Evolutionary conservation across 2,329 filamentous ascomycete genomes (phyloP).

Genomic region (Magnaporthiopsis incrustans): DNA sequence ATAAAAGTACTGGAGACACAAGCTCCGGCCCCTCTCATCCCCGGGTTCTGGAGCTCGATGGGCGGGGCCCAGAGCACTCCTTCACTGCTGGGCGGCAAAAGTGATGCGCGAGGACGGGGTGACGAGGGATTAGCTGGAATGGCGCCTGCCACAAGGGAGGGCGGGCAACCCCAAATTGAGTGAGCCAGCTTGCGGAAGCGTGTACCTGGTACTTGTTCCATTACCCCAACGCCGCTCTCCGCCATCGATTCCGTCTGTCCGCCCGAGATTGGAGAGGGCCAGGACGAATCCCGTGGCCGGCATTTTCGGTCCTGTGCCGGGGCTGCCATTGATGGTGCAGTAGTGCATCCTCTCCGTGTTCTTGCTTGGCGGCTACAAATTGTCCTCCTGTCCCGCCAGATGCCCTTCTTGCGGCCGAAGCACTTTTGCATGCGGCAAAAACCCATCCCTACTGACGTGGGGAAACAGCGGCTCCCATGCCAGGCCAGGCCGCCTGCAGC

Average conservation of each 20-base stretch:
- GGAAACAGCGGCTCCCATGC: background rate
- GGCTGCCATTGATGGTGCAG: background rate
- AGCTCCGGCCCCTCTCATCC: background rate
- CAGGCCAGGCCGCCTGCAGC: no score
- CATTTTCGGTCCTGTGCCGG: background rate
- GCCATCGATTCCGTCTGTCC: constrained; percentile 8
- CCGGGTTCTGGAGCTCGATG: background rate
- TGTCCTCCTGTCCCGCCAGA: background rate
- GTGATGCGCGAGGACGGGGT: background rate
- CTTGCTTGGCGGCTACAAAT: background rate
- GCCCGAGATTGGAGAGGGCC: background rate
- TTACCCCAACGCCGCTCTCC: background rate
- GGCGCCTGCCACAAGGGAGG: background rate
- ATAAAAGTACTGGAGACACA: background rate
- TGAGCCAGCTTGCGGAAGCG: no score
- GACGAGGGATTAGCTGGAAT: background rate
- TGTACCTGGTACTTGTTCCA: background rate
- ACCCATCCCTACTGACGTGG: background rate
- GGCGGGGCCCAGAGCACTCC: background rate
- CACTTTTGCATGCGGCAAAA: background rate
- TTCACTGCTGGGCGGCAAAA: background rate
- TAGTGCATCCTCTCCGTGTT: background rate
- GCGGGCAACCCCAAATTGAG: background rate
- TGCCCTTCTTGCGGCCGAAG: background rate
- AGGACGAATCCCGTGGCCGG: no score